phyloP scores from a whole-genome alignment of 768 basidiomycete genomes.

The Botryobasidium botryosum region DNA sequence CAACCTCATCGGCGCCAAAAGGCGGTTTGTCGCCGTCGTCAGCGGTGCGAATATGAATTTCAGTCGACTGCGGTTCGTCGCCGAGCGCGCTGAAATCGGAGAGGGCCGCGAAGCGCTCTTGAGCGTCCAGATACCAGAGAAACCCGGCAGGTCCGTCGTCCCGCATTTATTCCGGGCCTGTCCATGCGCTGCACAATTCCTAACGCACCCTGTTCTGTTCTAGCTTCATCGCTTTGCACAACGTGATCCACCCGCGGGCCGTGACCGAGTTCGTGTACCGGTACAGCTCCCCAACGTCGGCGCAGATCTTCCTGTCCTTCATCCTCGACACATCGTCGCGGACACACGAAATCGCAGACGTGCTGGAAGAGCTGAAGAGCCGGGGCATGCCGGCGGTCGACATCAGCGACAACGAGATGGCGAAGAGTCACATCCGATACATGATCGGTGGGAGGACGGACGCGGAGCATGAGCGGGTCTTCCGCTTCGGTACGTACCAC shows the following conservation, averaged over 20 bases:
- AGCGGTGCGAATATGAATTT: slow-evolving; percentile 99
- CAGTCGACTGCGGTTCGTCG: slow-evolving; percentile 89
- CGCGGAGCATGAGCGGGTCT: slow-evolving; percentile 73
- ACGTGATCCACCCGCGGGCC: slow-evolving; percentile 73
- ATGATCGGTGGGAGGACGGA: slow-evolving; percentile 75
- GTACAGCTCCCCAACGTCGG: slow-evolving; percentile 49
- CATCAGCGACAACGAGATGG: slow-evolving; percentile 88
- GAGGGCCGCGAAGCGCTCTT: slow-evolving; percentile 88
- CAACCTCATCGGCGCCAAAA: slow-evolving; percentile 62
- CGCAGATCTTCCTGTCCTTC: slow-evolving; percentile 86
- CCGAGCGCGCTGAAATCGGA: slow-evolving; percentile 93
- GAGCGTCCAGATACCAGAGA: slow-evolving; percentile 88
- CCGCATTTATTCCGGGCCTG: not conserved
- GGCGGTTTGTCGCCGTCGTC: slow-evolving; percentile 79
- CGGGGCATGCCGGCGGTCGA: slow-evolving; percentile 72
- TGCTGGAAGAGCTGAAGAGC: slow-evolving; percentile 44
- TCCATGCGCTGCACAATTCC: slow-evolving; percentile 1
- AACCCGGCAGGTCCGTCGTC: slow-evolving; percentile 59
- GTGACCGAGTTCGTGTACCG: slow-evolving; percentile 96
- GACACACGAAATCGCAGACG: slow-evolving; percentile 21
- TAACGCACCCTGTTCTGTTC: not conserved
- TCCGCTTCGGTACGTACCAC: slow-evolving; percentile 87
- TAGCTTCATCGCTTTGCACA: slow-evolving; percentile 80
- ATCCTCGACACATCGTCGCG: slow-evolving; percentile 48
- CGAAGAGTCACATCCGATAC: slow-evolving; percentile 86